Percentiles rank a stretch among this genome's conserved stretches.
Evolutionary conservation across 257 asterid species (phyloP).

Genomic region (Parsonsia alboflavescens): DNA sequence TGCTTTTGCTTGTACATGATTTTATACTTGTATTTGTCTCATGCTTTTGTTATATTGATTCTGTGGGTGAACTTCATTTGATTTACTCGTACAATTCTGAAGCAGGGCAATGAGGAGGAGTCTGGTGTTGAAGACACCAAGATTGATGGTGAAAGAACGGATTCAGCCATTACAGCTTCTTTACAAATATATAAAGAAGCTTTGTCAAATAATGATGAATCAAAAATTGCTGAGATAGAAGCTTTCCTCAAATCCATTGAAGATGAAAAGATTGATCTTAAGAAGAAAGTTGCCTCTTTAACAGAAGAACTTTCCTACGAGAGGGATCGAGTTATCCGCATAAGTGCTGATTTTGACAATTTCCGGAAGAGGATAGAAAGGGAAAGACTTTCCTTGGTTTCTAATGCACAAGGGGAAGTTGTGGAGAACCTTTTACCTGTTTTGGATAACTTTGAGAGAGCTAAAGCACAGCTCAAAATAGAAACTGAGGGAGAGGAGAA

Average conservation of each 20-base stretch:
- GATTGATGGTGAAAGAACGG: conserved; percentile 35
- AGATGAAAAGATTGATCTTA: conserved; percentile 55
- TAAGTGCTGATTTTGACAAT: conserved; percentile 79
- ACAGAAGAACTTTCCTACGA: conserved; percentile 59
- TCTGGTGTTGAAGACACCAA: conserved; percentile 26
- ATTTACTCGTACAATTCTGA: not conserved
- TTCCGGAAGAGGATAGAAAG: conserved; percentile 75
- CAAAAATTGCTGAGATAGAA: conserved; percentile 61
- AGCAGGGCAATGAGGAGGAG: conserved; percentile 41
- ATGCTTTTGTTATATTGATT: not conserved
- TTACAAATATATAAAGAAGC: conserved; percentile 62
- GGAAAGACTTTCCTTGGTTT: conserved; percentile 55
- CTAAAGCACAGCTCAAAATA: conserved; percentile 64
- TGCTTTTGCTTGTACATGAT: not conserved
- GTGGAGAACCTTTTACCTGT: conserved; percentile 67
- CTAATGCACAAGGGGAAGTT: conserved; percentile 78
- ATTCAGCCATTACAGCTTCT: conserved; percentile 45
- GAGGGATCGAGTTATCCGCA: conserved; percentile 64
- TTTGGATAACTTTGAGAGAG: conserved; percentile 85
- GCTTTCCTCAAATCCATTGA: conserved; percentile 51
- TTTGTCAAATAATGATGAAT: conserved; percentile 52
- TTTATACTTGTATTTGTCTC: not conserved
- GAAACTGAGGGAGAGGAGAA: conserved; percentile 79
- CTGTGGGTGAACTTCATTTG: not conserved
- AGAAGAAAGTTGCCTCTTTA: conserved; percentile 40